These are phyloP conservation scores for Platanthera zijinensis DNA, from an alignment of 106 monocot genomes.

Conservation along the genomic window DNA sequence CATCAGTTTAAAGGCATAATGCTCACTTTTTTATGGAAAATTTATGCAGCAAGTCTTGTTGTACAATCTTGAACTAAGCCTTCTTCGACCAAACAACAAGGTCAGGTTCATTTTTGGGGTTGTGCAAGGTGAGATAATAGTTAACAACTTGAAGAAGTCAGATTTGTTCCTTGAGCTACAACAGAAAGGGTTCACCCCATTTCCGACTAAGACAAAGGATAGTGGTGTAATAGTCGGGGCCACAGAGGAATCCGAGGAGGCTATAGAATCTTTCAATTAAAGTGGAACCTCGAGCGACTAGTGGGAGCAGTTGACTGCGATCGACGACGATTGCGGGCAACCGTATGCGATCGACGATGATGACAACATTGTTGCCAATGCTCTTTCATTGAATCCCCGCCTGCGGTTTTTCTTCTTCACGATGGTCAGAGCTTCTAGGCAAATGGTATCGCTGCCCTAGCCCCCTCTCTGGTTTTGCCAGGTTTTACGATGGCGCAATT, in stretches of 20 bases:
- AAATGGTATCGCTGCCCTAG: too few species aligned
- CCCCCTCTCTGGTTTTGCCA: too few species aligned
- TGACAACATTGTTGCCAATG: too few species aligned
- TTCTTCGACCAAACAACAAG: conserved; percentile 72
- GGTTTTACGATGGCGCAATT: too few species aligned
- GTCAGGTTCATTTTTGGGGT: conserved; percentile 80
- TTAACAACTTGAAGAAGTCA: conserved; percentile 58
- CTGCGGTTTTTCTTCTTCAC: too few species aligned
- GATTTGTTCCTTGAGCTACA: conserved; percentile 69
- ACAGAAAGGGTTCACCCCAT: conserved; percentile 74
- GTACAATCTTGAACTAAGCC: conserved; percentile 55
- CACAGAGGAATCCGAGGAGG: conserved; percentile 30
- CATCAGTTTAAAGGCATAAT: too few species aligned
- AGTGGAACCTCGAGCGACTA: conserved; percentile 43
- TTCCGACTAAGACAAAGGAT: conserved; percentile 55
- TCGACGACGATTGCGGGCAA: too few species aligned
- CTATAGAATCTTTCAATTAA: conserved; percentile 13
- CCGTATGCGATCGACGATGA: too few species aligned
- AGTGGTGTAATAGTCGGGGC: conserved; percentile 37
- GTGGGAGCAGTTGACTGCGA: too few species aligned
- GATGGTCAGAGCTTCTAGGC: too few species aligned
- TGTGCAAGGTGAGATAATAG: conserved; percentile 56
- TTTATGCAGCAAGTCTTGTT: conserved; percentile 51
- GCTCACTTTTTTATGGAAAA: neutral
- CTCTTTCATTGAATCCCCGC: too few species aligned